These are phyloP conservation scores for Ophiosphaerella herpotricha DNA, from an alignment of 2,329 filamentous ascomycete species.

Conservation along the genomic window DNA sequence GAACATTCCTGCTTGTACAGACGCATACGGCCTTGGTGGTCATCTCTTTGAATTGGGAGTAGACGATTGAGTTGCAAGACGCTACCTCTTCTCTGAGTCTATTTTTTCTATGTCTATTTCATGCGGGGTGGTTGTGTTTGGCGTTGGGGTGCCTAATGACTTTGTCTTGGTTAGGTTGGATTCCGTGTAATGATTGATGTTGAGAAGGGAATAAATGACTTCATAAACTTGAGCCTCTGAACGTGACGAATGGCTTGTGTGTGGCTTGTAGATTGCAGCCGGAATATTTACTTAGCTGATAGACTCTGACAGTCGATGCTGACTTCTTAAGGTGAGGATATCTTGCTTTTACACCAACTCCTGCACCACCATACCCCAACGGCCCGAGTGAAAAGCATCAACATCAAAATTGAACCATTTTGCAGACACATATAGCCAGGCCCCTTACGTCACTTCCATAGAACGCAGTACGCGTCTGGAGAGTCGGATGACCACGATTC, in stretches of 20 bases:
- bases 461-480: no score
- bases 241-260: background rate
- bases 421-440: no score
- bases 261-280: background rate
- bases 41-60: no score
- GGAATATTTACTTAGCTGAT: no score
- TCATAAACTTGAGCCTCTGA: constrained; percentile 3
- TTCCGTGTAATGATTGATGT: constrained; percentile 35
- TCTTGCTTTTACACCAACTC: no score
- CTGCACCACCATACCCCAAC: no score
- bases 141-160: constrained; percentile 4
- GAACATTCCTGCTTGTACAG: background rate
- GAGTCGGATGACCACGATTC: background rate
- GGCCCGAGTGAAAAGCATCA: no score
- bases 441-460: no score
- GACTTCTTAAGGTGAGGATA: no score
- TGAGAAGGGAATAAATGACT: constrained; percentile 16
- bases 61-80: background rate
- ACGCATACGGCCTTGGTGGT: background rate
- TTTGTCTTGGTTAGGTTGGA: constrained; percentile 10
- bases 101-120: background rate
- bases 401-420: no score
- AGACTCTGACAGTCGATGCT: no score
- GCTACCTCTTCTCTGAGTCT: background rate
- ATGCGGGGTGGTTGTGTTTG: background rate